Evolutionary conservation across 169 alveolate species (phyloP), one percentile per base, ranked within the genome.

Genomic region (Eimeria maxima): DNA sequence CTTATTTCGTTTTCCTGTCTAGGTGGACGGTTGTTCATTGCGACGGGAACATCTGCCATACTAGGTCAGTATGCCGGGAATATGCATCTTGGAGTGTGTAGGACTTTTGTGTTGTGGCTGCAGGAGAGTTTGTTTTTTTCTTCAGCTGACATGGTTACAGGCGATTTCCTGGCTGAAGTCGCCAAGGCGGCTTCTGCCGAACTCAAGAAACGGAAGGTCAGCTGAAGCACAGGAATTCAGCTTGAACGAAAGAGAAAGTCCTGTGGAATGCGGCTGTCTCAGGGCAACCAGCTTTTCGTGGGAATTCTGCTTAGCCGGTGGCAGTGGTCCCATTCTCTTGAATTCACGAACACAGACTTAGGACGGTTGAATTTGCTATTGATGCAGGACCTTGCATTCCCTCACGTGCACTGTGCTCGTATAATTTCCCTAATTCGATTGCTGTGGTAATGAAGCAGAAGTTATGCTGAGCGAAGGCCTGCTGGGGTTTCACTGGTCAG

Each of bases 61-160:
- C 11, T 47, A 14, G 44, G 80, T 10, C 45, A 10, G 18, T 24
- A 10, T 14, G 80, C 80, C 1, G 47, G 50, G 18, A 47, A 38
- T 10, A 7, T 22, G 45, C 47, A 42, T 78, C 57, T 38, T 74
- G 42, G 57, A 20, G n/a, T n/a, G 8, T 29, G 11, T 81, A 24
- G 18, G 24, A 50, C 45, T 29, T 71, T 13, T 0, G 71, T 4
- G 22, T 24, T 29, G 93, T 38, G 76, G 38, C 63, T 57, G 50
- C 78, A 86, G 93, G 93, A 86, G 57, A 67, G 57, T 6, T 86
- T 38, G 38, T 86, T 86, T 60, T 10, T 86, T 22, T 86, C 93
- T 18, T 16, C 74, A 42, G 69, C 80, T 38, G 93, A 86, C 22
- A 27, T 20, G 27, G 78, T 69, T 55, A 29, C 57, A 7, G 74